Percentiles rank a stretch among this genome's conserved stretches.
Conservation (phyloP, 2,329 filamentous ascomycete species). For the Alternaria angustiovoidea region DNA sequence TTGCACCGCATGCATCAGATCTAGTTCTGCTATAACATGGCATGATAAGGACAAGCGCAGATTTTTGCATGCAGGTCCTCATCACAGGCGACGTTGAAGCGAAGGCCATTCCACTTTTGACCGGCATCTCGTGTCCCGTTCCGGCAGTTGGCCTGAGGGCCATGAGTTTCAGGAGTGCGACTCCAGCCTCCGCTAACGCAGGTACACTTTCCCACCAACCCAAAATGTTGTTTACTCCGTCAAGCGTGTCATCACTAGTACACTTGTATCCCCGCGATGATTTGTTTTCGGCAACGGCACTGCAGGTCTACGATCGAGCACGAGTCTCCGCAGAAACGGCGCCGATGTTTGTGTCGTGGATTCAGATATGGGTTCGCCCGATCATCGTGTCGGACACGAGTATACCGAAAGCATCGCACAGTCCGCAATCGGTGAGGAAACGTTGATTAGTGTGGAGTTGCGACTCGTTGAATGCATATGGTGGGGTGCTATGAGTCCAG, state of each 20-base stretch:
- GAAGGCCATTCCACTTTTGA: slow-evolving; percentile 31
- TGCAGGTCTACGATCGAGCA: slow-evolving; percentile 35
- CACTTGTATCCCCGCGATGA: slow-evolving; percentile 15
- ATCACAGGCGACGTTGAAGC: slow-evolving; percentile 28
- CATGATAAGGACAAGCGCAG: slow-evolving; percentile 24
- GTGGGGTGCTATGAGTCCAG: slow-evolving; percentile 12
- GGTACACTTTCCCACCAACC: slow-evolving; percentile 44
- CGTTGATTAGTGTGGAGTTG: slow-evolving; percentile 7
- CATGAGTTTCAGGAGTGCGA: slow-evolving; percentile 45
- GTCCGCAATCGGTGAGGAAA: background rate
- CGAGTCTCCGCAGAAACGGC: slow-evolving; percentile 38
- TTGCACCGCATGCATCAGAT: slow-evolving; percentile 27
- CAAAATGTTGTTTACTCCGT: slow-evolving; percentile 47
- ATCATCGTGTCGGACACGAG: background rate
- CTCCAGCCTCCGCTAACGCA: slow-evolving; percentile 45
- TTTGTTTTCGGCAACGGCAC: slow-evolving; percentile 44
- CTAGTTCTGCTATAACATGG: slow-evolving; percentile 25
- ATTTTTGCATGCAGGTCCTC: slow-evolving; percentile 16
- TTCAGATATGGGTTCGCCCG: slow-evolving; percentile 10
- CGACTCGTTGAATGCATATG: slow-evolving; percentile 3
- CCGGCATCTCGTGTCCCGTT: slow-evolving; percentile 34
- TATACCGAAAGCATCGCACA: background rate
- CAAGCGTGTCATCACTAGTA: slow-evolving; percentile 30
- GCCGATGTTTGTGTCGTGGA: slow-evolving; percentile 11
- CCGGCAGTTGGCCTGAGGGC: slow-evolving; percentile 30